Conservation (phyloP, 2,329 filamentous ascomycete species). For the Emergomyces africanus region DNA sequence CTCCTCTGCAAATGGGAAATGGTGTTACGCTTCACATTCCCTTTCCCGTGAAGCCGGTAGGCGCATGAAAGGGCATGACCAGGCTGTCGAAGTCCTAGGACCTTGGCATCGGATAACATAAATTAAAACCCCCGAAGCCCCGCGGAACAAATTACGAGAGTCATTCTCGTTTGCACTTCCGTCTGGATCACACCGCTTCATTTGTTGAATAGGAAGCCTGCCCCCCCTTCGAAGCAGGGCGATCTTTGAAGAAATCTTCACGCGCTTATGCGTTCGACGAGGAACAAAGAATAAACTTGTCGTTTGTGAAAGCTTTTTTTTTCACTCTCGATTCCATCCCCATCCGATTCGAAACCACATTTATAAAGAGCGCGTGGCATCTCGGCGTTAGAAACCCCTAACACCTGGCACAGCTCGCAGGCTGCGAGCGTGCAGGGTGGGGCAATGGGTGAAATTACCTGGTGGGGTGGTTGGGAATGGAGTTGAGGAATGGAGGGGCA, state of each 20-base stretch:
- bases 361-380: neutral
- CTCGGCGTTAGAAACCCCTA: neutral
- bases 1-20: neutral
- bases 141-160: neutral
- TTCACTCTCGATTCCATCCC: neutral
- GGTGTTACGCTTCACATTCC: conserved; percentile 10
- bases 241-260: neutral
- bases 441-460: too few species aligned
- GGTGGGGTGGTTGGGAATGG: too few species aligned
- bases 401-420: neutral
- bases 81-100: neutral
- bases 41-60: conserved; percentile 10
- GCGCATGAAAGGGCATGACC: neutral
- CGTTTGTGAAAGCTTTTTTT: too few species aligned
- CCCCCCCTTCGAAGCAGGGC: neutral
- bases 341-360: neutral
- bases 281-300: neutral
- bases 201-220: neutral
- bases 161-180: neutral
- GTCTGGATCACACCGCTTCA: neutral
- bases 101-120: neutral
- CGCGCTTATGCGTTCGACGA: neutral
- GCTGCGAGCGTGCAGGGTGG: too few species aligned
- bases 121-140: neutral
- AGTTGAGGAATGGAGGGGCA: too few species aligned